Evolutionary conservation across 108 stramenopile species (phyloP).

Genomic region (Cyclotella cryptica): DNA sequence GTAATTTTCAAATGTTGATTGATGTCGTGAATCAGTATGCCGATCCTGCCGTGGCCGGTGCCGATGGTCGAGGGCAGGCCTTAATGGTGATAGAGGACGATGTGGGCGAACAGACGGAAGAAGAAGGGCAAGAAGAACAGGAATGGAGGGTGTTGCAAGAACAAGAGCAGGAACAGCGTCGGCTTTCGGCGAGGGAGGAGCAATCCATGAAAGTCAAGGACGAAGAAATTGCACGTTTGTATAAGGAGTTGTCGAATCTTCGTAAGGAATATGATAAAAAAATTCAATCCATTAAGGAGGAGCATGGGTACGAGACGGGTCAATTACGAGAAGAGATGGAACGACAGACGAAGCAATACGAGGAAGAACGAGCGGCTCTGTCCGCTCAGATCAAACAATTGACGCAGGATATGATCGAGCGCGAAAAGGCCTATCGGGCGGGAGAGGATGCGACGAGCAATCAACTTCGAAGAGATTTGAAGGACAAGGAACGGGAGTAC

Average conservation of each 20-base stretch:
- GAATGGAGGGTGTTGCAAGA: slow-evolving; percentile 52
- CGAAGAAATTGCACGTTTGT: slow-evolving; percentile 41
- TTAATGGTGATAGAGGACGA: too few relatives aligned
- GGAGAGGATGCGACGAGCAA: slow-evolving; percentile 19
- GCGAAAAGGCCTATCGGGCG: slow-evolving; percentile 35
- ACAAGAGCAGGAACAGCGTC: slow-evolving; percentile 24
- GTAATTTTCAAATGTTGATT: slow-evolving; percentile 52
- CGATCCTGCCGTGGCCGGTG: slow-evolving; percentile 18
- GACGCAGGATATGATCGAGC: slow-evolving; percentile 41
- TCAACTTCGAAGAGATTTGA: slow-evolving; percentile 34
- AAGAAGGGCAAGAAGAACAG: slow-evolving; percentile 20
- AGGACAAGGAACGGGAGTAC: slow-evolving; percentile 40
- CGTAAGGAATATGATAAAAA: slow-evolving; percentile 37
- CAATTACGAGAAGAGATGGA: slow-evolving; percentile 25
- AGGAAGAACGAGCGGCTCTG: slow-evolving; percentile 24
- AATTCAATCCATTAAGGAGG: slow-evolving; percentile 37
- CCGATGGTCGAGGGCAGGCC: not conserved
- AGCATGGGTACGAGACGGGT: slow-evolving; percentile 29
- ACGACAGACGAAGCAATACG: slow-evolving; percentile 39
- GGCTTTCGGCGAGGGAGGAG: not conserved
- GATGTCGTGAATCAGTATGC: slow-evolving; percentile 47
- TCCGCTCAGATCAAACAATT: slow-evolving; percentile 31
- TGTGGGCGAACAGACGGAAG: too few relatives aligned
- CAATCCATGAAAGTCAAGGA: slow-evolving; percentile 34
- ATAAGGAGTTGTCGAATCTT: slow-evolving; percentile 39